These are phyloP conservation scores for Gilbertella persicaria DNA, from an alignment of 371 early-diverging fungal genomes.

Conservation along the genomic window DNA sequence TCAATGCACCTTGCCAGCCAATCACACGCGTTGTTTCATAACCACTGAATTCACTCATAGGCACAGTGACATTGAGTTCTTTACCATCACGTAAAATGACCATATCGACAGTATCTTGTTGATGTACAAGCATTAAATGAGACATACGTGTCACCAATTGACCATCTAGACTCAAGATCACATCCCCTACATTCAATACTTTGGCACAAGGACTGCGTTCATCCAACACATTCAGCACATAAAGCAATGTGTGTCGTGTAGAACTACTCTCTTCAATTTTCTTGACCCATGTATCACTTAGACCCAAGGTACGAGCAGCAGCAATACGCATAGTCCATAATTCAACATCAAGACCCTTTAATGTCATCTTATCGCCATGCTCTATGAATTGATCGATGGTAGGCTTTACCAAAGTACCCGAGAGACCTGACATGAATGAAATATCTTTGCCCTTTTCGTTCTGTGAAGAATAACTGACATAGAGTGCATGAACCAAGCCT, in stretches of 20 bases:
- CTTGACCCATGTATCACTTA: conserved; percentile 75
- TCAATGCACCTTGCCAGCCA: conserved; percentile 87
- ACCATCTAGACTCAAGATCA: conserved; percentile 81
- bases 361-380: conserved; percentile 38
- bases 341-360: conserved; percentile 72
- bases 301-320: conserved; percentile 79
- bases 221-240: conserved; percentile 67
- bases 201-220: conserved; percentile 56
- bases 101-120: conserved; percentile 44
- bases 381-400: conserved; percentile 49
- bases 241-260: conserved; percentile 68
- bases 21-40: conserved; percentile 67
- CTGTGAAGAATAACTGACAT: conserved; percentile 73
- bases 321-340: conserved; percentile 82
- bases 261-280: conserved; percentile 62
- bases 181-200: conserved; percentile 80
- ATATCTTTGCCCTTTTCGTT: conserved; percentile 59
- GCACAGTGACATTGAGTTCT: conserved; percentile 50
- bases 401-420: conserved; percentile 37
- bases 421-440: conserved; percentile 67
- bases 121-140: conserved; percentile 44
- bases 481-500: conserved; percentile 75
- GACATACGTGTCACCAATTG: conserved; percentile 66
- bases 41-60: conserved; percentile 57
- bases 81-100: conserved; percentile 66